phyloP scores from a whole-genome alignment of 345 rosid genomes.

The Arabis alpina region DNA sequence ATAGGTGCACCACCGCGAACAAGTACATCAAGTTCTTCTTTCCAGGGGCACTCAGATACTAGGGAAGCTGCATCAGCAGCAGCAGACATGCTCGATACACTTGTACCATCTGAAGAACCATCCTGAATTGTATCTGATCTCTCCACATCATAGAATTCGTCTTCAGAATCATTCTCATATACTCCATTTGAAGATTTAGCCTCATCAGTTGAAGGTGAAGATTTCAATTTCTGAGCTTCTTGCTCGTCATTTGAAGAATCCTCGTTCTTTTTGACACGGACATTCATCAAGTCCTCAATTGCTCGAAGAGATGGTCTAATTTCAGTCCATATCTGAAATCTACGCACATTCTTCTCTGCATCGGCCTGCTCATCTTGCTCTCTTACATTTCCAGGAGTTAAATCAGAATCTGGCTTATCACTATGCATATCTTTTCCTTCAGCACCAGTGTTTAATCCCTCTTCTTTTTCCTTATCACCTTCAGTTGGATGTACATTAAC shows the following conservation, averaged over 20 bases:
- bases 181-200: conserved; percentile 58
- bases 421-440: conserved; percentile 39
- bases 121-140: conserved; percentile 72
- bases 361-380: conserved; percentile 42
- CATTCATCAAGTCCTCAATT: conserved; percentile 85
- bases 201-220: conserved; percentile 49
- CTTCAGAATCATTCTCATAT: conserved; percentile 86
- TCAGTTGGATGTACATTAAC: conserved; percentile 46
- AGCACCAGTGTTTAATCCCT: conserved; percentile 43
- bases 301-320: conserved; percentile 74
- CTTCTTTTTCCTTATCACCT: conserved; percentile 39
- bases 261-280: conserved; percentile 64
- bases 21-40: conserved; percentile 92
- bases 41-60: conserved; percentile 63
- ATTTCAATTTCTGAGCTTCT: conserved; percentile 50
- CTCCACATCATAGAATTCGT: conserved; percentile 90
- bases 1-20: conserved; percentile 97
- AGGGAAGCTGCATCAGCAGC: no score
- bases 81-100: conserved; percentile 48
- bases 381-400: conserved; percentile 42
- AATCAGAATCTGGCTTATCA: conserved; percentile 47
- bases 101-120: conserved; percentile 49
- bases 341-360: conserved; percentile 46
- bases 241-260: conserved; percentile 48
- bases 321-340: conserved; percentile 71